Evolutionary conservation across 2,329 filamentous ascomycete species (phyloP).

Genomic region (Aspergillus glaucus): DNA sequence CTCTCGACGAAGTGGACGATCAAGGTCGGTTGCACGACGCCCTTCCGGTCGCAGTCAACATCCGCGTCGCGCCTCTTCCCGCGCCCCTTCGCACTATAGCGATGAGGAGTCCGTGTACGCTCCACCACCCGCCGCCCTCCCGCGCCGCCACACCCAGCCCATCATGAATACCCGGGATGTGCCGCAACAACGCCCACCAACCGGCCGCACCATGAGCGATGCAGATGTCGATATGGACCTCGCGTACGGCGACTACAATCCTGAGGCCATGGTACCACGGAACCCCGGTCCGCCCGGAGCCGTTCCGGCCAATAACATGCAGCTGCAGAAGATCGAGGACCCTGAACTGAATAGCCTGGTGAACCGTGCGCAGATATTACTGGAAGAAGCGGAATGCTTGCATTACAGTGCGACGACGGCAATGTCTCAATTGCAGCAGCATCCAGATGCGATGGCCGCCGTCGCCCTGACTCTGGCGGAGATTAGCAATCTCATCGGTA

Average conservation of each 20-base stretch:
- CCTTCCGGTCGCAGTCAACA: conserved; percentile 23
- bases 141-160: conserved; percentile 35
- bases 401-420: conserved; percentile 78
- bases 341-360: conserved; percentile 62
- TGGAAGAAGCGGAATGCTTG: conserved; percentile 82
- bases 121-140: no score
- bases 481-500: conserved; percentile 72
- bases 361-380: conserved; percentile 64
- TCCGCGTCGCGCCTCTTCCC: conserved; percentile 5
- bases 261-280: conserved; percentile 43
- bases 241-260: conserved; percentile 81
- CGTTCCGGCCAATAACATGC: conserved; percentile 5
- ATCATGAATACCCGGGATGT: conserved; percentile 23
- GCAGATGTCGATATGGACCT: conserved; percentile 74
- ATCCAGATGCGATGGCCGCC: conserved; percentile 85
- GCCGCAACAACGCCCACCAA: conserved; percentile 15
- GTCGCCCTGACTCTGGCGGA: conserved; percentile 90
- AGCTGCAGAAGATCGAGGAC: conserved; percentile 43
- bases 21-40: conserved; percentile 19
- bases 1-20: conserved; percentile 34
- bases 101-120: no score
- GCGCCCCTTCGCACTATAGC: no score
- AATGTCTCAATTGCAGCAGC: conserved; percentile 72
- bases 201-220: conserved; percentile 26
- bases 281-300: conserved; percentile 33